Evolutionary conservation across 768 basidiomycete genomes (phyloP), one percentile per base, ranked within the genome.

Genomic region (Calocera viscosa): DNA sequence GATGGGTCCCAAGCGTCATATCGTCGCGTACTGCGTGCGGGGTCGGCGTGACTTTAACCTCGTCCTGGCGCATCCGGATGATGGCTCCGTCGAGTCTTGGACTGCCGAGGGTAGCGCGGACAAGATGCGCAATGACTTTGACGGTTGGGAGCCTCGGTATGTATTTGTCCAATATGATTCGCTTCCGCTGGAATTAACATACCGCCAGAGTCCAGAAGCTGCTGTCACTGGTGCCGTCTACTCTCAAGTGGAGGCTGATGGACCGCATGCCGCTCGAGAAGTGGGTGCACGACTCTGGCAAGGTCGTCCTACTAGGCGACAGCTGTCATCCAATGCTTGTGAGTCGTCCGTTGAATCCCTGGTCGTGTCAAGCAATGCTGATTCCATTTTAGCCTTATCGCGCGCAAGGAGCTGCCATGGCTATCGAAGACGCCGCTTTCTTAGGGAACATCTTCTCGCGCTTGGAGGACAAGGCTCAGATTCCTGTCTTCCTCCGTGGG

Each of bases 401-500:
- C 1, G 78, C 80, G 33, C 82, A 86, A 72, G 78, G 78, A 28
- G 78, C 81, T 0, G 80, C 80, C 12, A 77, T 86, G 66, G 78
- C 78, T 2, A 76, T 87, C 24, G 86, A 88, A 74, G 87, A 87
- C 69, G 84, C 85, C 0, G 83, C 84, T 66, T 81, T 82, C 2
- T 74, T 87, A 19, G 84, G 82, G 22, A 80, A 77, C 63, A 78
- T 87, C n/a, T 86, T 87, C 72, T 79, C 82, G 22, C 80, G 81
- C 64, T 76, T 87, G 2, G 76, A 77, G 49, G 71, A 76, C 40
- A 73, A 74, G 60, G 77, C 79, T 2, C 82, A 87, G 70, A 76
- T 87, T 38, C 75, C 81, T 0, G 78, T 78, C 16, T 74, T 87
- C 63, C 74, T 86, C 65, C 73, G 77, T 33, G 85, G 83, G 11